Conservation (phyloP, 2,329 filamentous ascomycete genomes). For the Aspergillus puulaauensis region DNA sequence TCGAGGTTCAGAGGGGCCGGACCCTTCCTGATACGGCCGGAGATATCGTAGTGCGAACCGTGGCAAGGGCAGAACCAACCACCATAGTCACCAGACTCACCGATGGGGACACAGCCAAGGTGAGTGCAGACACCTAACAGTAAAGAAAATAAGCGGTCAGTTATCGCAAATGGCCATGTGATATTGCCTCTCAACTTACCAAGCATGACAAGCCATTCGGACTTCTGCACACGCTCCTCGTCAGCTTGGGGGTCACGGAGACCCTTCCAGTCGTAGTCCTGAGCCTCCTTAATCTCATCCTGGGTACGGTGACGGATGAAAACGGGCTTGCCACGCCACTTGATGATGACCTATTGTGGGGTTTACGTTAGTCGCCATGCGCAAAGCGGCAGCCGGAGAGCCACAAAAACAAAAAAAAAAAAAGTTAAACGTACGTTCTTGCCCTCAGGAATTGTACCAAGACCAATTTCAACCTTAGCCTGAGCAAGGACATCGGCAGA, state of each 20-base stretch:
- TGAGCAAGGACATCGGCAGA: conserved; percentile 98
- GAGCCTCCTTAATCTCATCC: conserved; percentile 91
- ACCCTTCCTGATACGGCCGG: conserved; percentile 94
- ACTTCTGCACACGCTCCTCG: conserved; percentile 91
- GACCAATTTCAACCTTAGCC: conserved; percentile 98
- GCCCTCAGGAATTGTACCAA: conserved; percentile 90
- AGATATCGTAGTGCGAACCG: conserved; percentile 99
- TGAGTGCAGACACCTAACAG: conserved; percentile 90
- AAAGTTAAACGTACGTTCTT: conserved; percentile 75
- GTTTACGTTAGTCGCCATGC: conserved; percentile 17
- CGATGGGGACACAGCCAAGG: conserved; percentile 97
- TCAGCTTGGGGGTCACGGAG: conserved; percentile 92
- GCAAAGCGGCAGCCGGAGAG: not conserved
- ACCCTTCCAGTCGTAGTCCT: conserved; percentile 76
- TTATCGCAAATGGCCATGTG: not conserved
- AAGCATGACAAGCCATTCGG: conserved; percentile 98
- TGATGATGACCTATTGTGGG: conserved; percentile 80
- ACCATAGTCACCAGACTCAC: conserved; percentile 95
- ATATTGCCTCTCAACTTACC: conserved; percentile 54
- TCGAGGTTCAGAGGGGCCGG: conserved; percentile 97
- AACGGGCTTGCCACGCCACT: conserved; percentile 99
- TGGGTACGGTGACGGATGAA: conserved; percentile 98
- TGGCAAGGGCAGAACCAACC: conserved; percentile 99
- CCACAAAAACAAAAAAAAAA: not conserved
- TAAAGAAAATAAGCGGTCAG: conserved; percentile 2